phyloP scores from a whole-genome alignment of 805 yeast species.

The Barnettozyma sp. region DNA sequence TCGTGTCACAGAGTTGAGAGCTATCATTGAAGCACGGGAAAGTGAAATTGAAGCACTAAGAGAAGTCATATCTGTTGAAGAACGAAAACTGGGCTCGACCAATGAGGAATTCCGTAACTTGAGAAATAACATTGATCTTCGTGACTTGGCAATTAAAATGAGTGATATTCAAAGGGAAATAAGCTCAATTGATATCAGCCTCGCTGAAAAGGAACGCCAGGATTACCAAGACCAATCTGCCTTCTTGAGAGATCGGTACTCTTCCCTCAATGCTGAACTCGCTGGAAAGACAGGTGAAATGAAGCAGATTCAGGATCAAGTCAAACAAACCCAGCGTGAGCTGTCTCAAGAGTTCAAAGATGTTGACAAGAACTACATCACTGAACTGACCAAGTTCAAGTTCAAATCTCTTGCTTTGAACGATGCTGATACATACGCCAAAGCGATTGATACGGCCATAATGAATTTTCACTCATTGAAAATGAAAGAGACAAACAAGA shows the following conservation, averaged over 20 bases:
- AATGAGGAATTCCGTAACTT: slow-evolving; percentile 56
- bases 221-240: slow-evolving; percentile 54
- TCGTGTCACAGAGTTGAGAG: slow-evolving; percentile 17
- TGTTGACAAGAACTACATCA: slow-evolving; percentile 54
- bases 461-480: slow-evolving; percentile 87
- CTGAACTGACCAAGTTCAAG: slow-evolving; percentile 70
- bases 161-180: slow-evolving; percentile 34
- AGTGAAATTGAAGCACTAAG: slow-evolving; percentile 23
- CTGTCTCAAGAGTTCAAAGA: slow-evolving; percentile 63
- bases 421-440: slow-evolving; percentile 74
- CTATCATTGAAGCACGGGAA: slow-evolving; percentile 22
- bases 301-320: slow-evolving; percentile 72
- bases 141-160: slow-evolving; percentile 37
- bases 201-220: slow-evolving; percentile 55
- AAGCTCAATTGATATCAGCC: slow-evolving; percentile 38
- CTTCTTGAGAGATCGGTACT: slow-evolving; percentile 41
- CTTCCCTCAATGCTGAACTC: slow-evolving; percentile 52
- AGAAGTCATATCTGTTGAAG: slow-evolving; percentile 28
- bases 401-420: slow-evolving; percentile 70
- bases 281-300: slow-evolving; percentile 83
- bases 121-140: slow-evolving; percentile 55
- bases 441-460: slow-evolving; percentile 85
- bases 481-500: slow-evolving; percentile 87
- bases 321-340: slow-evolving; percentile 48
- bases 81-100: slow-evolving; percentile 45